A percentile compares a stretch with the other conserved stretches of the same genome.
Conservation (phyloP, 352 stramenopile species). For the Phytophthora podocarpi region DNA sequence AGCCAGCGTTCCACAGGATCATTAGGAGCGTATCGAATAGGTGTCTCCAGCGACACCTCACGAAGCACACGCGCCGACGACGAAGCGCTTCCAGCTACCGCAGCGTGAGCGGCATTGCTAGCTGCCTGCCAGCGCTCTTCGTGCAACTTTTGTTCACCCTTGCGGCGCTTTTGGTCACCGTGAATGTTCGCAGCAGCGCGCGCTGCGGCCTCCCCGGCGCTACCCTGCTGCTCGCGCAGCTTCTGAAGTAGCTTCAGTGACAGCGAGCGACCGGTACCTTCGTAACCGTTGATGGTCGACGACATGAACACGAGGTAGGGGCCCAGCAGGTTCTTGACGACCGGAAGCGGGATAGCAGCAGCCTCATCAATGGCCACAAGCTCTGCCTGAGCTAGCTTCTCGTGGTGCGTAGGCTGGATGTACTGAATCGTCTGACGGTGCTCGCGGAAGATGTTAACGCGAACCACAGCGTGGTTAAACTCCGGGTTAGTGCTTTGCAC, state of each 20-base stretch:
- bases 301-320: constrained; percentile 98
- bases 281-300: constrained; percentile 99
- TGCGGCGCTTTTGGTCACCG: constrained; percentile 91
- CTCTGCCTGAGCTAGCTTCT: constrained; percentile 97
- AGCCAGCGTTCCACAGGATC: constrained; percentile 98
- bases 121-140: constrained; percentile 96
- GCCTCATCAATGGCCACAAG: constrained; percentile 99
- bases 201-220: constrained; percentile 59
- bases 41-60: constrained; percentile 96
- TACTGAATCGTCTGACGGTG: constrained; percentile 98
- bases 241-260: constrained; percentile 99
- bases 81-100: constrained; percentile 40
- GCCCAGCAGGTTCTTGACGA: constrained; percentile 96
- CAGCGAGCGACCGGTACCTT: constrained; percentile 98
- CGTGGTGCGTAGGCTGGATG: constrained; percentile 93
- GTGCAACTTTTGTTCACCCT: constrained; percentile 96
- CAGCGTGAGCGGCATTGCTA: constrained; percentile 82
- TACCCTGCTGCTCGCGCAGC: constrained; percentile 93
- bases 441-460: constrained; percentile 97
- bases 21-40: constrained; percentile 96
- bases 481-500: constrained; percentile 88
- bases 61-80: constrained; percentile 83
- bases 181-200: constrained; percentile 76
- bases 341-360: constrained; percentile 99
- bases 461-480: constrained; percentile 90